phyloP scores from a whole-genome alignment of 1,284 basidiomycete genomes.

The Rhodotorula sp. region DNA sequence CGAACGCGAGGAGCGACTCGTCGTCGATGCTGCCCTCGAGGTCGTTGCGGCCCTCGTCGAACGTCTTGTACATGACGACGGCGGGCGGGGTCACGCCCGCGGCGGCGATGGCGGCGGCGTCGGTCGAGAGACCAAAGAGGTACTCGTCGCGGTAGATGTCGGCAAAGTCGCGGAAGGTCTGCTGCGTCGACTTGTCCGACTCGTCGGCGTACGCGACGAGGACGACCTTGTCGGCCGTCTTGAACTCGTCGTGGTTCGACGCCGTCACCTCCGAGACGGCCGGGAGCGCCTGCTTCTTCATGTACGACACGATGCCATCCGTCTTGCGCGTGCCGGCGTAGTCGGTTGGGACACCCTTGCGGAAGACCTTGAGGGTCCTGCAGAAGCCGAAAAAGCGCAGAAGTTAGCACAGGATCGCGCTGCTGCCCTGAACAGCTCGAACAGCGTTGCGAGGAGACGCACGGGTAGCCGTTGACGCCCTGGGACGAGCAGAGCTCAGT shows the following conservation, averaged over 20 bases:
- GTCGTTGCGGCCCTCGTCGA: conserved; percentile 79
- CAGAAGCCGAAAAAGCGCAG: no score
- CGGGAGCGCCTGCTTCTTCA: conserved; percentile 98
- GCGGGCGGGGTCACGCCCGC: conserved; percentile 77
- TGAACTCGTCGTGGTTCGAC: conserved; percentile 80
- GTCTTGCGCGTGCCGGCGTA: conserved; percentile 90
- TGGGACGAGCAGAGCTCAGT: conserved; percentile 81
- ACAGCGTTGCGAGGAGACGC: conserved; percentile 47
- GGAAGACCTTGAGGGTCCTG: conserved; percentile 80
- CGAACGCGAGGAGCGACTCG: conserved; percentile 71
- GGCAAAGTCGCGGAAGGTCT: conserved; percentile 76
- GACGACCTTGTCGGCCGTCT: conserved; percentile 86
- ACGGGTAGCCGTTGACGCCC: conserved; percentile 91
- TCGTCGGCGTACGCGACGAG: conserved; percentile 79
- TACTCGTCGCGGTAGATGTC: conserved; percentile 87
- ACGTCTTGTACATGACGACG: conserved; percentile 87
- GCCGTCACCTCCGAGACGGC: conserved; percentile 79
- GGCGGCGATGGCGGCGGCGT: conserved; percentile 65
- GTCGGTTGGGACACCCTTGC: conserved; percentile 72
- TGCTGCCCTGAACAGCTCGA: neutral
- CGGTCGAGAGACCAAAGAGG: conserved; percentile 84
- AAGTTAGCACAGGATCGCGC: neutral
- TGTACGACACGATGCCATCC: conserved; percentile 95
- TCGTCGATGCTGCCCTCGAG: conserved; percentile 61
- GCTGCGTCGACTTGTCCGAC: conserved; percentile 64